A percentile compares a stretch with the other conserved stretches of the same genome.
Conservation (phyloP, 2,329 filamentous ascomycete species). For the Bipolaris gigantea region DNA sequence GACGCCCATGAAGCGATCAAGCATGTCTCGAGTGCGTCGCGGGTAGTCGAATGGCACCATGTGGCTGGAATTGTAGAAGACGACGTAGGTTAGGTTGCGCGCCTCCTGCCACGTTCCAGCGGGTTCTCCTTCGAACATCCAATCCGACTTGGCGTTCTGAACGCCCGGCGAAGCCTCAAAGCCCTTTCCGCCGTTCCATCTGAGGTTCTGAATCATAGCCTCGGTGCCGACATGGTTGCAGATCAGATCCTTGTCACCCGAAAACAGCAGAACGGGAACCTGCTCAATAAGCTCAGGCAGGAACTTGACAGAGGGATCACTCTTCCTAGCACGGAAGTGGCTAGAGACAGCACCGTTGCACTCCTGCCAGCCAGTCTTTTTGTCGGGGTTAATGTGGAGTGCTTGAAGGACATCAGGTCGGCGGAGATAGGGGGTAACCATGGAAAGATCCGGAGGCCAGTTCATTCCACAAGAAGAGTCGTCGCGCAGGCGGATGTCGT, state of each 20-base stretch:
- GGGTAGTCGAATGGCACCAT: conserved; percentile 98
- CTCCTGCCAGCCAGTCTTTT: conserved; percentile 87
- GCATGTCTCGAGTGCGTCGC: conserved; percentile 87
- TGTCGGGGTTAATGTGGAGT: conserved; percentile 79
- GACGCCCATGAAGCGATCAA: conserved; percentile 92
- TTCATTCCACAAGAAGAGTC: conserved; percentile 89
- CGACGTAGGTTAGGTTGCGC: conserved; percentile 90
- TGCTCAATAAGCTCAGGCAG: conserved; percentile 78
- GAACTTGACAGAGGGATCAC: conserved; percentile 71
- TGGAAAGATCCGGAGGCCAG: conserved; percentile 85
- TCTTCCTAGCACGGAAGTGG: conserved; percentile 71
- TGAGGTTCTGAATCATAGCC: conserved; percentile 82
- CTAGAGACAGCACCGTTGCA: conserved; percentile 78
- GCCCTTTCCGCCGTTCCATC: conserved; percentile 88
- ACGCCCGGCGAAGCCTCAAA: conserved; percentile 86
- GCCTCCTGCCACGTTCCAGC: conserved; percentile 94
- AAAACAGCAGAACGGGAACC: conserved; percentile 83
- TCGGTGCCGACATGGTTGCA: conserved; percentile 98
- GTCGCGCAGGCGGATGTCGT: conserved; percentile 87
- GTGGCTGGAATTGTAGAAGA: conserved; percentile 94
- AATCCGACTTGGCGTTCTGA: conserved; percentile 88
- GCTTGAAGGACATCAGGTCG: conserved; percentile 76
- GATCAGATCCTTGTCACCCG: conserved; percentile 89
- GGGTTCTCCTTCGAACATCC: conserved; percentile 86
- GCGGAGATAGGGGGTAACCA: conserved; percentile 82